Evolutionary conservation across 2,329 filamentous ascomycete genomes (phyloP), one percentile per base, ranked within the genome.

Genomic region (Aspergillus uvarum): DNA sequence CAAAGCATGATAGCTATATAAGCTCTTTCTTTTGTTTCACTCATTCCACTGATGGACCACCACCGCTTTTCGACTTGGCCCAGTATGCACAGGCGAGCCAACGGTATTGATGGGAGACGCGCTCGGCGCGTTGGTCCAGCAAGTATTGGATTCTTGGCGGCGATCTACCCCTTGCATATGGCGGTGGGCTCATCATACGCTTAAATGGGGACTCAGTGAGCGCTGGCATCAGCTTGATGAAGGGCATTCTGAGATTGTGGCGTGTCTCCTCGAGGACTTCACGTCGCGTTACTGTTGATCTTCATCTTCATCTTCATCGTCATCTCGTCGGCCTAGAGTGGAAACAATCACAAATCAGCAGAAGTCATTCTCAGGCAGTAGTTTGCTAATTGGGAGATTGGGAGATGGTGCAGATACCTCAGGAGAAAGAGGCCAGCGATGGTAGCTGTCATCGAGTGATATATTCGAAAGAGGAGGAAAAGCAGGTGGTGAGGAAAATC

Each of bases 381-480:
- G 12, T n/a, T 16, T 2, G 1, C 1, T 16, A 5, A 11, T 42
- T 5, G 38, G 19, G 11, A n/a, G 38, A 14, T 42, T 16, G 16
- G 16, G 16, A 42, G 6, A 42, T 42, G 38, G 38, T n/a, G 6
- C 11, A 42, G 16, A 6, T n/a, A 44, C 14, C 14, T 7, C 38
- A 6, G 5, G 14, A 44, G 16, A 44, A 44, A 19, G 4, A 44
- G 6, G 14, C n/a, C 16, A 19, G 16, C 16, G 2, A 19, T 19
- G 16, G 6, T 19, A 6, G 14, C n/a, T 1, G 16, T 2, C 16
- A 19, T 8, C n/a, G 6, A 16, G 5, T 2, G 5, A 4, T 5
- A 8, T 82, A 38, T 4, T 38, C 19, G 6, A 21, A n/a, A 31
- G 66, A 66, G 38, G 60, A 65, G 50, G 65, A 69, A 32, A 63